phyloP scores from a whole-genome alignment of 164 flowering plant species.

The Houttuynia cordata region DNA sequence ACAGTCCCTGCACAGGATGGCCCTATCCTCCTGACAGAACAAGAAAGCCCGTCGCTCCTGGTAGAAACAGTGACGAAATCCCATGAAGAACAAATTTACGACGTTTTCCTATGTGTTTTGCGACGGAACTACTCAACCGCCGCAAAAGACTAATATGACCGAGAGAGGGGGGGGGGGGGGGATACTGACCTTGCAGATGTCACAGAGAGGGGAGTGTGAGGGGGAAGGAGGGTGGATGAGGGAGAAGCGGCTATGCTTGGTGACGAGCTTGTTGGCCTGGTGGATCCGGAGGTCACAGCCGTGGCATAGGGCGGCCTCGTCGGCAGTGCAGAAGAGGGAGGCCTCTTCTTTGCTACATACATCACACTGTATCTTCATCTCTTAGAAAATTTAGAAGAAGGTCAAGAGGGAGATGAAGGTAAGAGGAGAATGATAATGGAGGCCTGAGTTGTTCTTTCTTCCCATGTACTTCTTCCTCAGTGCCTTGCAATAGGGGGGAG shows the following conservation, averaged over 20 bases:
- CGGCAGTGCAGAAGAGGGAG: conserved; percentile 24
- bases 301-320: conserved; percentile 27
- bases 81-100: not conserved
- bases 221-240: conserved; percentile 23
- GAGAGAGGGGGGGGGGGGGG: no score
- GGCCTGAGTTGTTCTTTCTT: no score
- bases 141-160: not conserved
- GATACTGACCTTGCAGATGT: conserved; percentile 22
- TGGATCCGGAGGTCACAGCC: conserved; percentile 23
- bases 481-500: no score
- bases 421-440: no score
- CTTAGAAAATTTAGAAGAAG: no score
- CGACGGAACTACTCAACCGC: conserved; percentile 2
- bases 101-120: not conserved
- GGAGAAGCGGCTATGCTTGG: conserved; percentile 26
- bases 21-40: conserved; percentile 84
- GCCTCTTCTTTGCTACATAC: conserved; percentile 21
- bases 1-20: conserved; percentile 81
- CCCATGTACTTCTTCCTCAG: no score
- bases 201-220: conserved; percentile 20
- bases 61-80: no score
- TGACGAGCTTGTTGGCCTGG: conserved; percentile 26
- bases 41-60: conserved; percentile 76
- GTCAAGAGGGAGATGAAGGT: no score
- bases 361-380: conserved; percentile 33